Evolutionary conservation across 495 filamentous ascomycete genomes (phyloP).

Genomic region (Evernia prunastri): DNA sequence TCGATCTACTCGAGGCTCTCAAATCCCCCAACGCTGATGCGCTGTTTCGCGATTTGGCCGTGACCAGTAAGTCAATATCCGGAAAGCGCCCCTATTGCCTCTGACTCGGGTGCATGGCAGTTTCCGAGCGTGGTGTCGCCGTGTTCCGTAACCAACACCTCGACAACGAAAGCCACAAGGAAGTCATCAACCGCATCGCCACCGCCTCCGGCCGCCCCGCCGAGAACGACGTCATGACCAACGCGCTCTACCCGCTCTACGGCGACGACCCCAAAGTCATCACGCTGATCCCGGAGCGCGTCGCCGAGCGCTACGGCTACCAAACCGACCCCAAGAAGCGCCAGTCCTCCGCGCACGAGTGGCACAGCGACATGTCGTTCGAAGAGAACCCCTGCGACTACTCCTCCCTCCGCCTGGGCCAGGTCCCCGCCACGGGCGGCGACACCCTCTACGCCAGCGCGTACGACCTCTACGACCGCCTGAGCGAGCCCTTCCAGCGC

Average conservation of each 20-base stretch:
- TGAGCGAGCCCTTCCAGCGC: conserved; percentile 55
- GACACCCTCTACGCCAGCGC: conserved; percentile 67
- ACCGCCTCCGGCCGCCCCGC: conserved; percentile 58
- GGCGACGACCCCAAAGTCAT: not conserved
- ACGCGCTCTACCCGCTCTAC: conserved; percentile 54
- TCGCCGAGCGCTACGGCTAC: not conserved
- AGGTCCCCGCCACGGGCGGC: conserved; percentile 52
- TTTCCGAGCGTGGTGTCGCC: conserved; percentile 73
- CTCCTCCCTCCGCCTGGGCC: conserved; percentile 64
- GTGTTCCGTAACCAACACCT: conserved; percentile 71
- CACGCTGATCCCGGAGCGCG: too few species aligned
- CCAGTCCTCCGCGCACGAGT: not conserved
- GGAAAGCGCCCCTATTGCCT: not conserved
- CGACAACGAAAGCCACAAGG: conserved; percentile 59
- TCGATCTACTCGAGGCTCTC: conserved; percentile 53
- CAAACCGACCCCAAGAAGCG: not conserved
- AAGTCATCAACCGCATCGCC: conserved; percentile 58
- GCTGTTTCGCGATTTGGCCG: conserved; percentile 59
- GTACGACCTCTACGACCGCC: conserved; percentile 74
- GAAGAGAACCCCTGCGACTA: conserved; percentile 36
- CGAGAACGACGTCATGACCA: conserved; percentile 63
- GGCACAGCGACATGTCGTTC: conserved; percentile 30
- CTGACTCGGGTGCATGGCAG: conserved; percentile 33
- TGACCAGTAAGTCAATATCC: conserved; percentile 47
- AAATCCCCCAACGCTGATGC: conserved; percentile 52